phyloP scores from a whole-genome alignment of 352 stramenopile species.

The Pilasporangium apinafurcum region DNA sequence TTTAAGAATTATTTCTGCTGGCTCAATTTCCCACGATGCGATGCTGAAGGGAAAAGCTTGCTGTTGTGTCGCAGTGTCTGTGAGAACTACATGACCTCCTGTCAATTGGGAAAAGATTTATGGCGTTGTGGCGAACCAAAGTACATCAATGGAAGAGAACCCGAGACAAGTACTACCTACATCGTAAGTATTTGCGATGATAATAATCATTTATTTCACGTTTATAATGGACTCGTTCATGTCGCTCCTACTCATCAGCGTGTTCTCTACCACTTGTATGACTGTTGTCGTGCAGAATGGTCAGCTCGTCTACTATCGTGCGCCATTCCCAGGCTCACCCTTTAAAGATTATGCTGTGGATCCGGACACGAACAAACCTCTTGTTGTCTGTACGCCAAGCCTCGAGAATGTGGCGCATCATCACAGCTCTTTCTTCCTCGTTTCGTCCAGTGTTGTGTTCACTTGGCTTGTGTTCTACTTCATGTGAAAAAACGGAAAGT shows the following conservation, averaged over 20 bases:
- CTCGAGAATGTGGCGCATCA: conserved; percentile 46
- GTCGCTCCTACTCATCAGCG: neutral
- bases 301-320: conserved; percentile 67
- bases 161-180: conserved; percentile 61
- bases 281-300: conserved; percentile 30
- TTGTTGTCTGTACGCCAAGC: conserved; percentile 79
- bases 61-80: conserved; percentile 86
- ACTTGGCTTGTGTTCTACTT: neutral
- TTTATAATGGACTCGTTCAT: neutral
- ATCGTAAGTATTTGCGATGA: conserved; percentile 29
- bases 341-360: conserved; percentile 75
- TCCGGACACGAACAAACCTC: conserved; percentile 55
- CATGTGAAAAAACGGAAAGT: neutral
- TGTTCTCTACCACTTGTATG: neutral
- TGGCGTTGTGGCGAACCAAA: conserved; percentile 81
- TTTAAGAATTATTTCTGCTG: conserved; percentile 89
- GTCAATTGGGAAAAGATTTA: conserved; percentile 75
- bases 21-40: conserved; percentile 90
- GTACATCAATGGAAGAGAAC: conserved; percentile 57
- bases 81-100: conserved; percentile 88
- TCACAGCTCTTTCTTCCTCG: neutral
- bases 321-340: conserved; percentile 70
- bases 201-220: conserved; percentile 1
- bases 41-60: conserved; percentile 72
- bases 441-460: neutral